Conservation (phyloP, 495 filamentous ascomycete genomes). For the Penicillium arizonense region DNA sequence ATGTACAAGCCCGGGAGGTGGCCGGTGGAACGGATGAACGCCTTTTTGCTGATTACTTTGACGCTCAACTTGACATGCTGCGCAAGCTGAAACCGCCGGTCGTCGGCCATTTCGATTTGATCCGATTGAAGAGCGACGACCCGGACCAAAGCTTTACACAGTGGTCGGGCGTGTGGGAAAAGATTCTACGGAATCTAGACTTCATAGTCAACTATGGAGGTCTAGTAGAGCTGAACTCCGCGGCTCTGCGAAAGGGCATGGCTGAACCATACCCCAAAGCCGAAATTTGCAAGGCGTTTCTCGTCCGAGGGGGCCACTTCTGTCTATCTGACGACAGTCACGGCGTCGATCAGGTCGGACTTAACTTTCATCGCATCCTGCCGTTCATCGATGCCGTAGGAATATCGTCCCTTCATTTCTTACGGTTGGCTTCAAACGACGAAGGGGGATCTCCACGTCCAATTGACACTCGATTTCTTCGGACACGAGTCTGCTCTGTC, state of each 20-base stretch:
- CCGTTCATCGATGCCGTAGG: constrained; percentile 53
- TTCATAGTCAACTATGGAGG: constrained; percentile 71
- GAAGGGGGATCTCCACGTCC: not conserved
- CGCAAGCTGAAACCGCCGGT: constrained; percentile 67
- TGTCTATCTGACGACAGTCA: constrained; percentile 93
- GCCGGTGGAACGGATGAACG: constrained; percentile 66
- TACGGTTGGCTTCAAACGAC: constrained; percentile 25
- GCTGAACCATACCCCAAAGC: constrained; percentile 84
- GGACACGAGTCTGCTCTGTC: constrained; percentile 42
- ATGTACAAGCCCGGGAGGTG: constrained; percentile 54
- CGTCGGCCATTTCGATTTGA: constrained; percentile 92
- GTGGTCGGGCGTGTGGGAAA: constrained; percentile 66
- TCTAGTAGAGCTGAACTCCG: constrained; percentile 84
- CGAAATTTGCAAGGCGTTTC: constrained; percentile 74
- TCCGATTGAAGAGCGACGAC: constrained; percentile 72
- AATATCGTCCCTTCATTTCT: constrained; percentile 43
- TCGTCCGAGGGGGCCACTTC: constrained; percentile 68
- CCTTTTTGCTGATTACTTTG: constrained; percentile 80
- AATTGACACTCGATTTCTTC: constrained; percentile 12
- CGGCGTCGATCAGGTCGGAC: constrained; percentile 72
- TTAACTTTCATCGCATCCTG: constrained; percentile 61
- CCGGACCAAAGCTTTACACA: constrained; percentile 54
- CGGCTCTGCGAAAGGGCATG: constrained; percentile 84
- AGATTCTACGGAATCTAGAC: constrained; percentile 69
- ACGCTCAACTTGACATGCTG: constrained; percentile 82